Conservation (phyloP, 2,329 filamentous ascomycete genomes). For the Teratosphaeria epicoccoides region DNA sequence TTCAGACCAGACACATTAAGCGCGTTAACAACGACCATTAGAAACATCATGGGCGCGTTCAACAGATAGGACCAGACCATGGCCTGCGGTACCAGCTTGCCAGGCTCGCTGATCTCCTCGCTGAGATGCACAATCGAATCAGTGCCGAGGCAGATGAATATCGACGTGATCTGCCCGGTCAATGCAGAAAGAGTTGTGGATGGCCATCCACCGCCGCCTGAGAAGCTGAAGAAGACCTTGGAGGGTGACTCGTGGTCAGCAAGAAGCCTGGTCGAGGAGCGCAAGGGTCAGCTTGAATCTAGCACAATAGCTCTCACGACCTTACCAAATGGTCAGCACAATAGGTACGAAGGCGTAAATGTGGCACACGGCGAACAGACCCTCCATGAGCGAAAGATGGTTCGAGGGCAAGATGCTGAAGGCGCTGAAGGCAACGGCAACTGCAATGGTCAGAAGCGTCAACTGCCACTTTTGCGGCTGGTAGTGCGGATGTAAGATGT, state of each 20-base stretch:
- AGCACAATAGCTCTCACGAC: neutral
- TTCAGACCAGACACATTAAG: neutral
- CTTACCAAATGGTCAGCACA: conserved; percentile 18
- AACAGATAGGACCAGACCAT: conserved; percentile 33
- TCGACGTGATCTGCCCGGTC: conserved; percentile 30
- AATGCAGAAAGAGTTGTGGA: conserved; percentile 27
- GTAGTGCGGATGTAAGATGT: conserved; percentile 29
- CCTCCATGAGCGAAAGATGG: conserved; percentile 22
- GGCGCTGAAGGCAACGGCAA: conserved; percentile 10
- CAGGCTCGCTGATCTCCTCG: conserved; percentile 34
- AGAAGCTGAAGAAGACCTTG: conserved; percentile 26
- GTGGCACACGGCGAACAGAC: conserved; percentile 23
- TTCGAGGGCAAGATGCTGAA: conserved; percentile 23
- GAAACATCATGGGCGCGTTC: conserved; percentile 20
- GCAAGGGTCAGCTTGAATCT: neutral
- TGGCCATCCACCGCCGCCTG: conserved; percentile 31
- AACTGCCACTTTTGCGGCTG: conserved; percentile 14
- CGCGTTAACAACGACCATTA: conserved; percentile 15
- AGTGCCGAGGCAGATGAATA: conserved; percentile 17
- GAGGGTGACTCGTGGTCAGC: neutral
- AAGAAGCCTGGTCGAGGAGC: neutral
- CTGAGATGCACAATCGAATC: conserved; percentile 35
- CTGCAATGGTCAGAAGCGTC: conserved; percentile 16
- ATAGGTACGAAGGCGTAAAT: conserved; percentile 25
- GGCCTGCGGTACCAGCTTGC: conserved; percentile 30